A percentile compares a stretch with the other conserved stretches of the same genome.
Conservation (phyloP, 1,139 yeast species). For the Geotrichum europaeum region DNA sequence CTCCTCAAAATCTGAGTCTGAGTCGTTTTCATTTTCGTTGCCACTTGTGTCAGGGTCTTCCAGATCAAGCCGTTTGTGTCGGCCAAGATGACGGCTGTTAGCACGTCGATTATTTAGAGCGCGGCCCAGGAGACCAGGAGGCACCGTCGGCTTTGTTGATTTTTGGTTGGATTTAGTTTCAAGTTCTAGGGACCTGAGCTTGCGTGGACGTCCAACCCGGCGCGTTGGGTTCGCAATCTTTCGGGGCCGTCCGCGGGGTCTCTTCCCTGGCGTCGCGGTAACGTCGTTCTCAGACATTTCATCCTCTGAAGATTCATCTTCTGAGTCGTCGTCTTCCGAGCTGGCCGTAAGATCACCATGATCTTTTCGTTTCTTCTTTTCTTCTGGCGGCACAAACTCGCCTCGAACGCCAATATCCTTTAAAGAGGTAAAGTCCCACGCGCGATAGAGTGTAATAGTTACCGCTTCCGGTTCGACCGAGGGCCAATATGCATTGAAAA, state of each 20-base stretch:
- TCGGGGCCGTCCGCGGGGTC: background rate
- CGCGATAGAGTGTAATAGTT: constrained; percentile 20
- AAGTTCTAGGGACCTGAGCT: background rate
- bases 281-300: background rate
- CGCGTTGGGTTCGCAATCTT: background rate
- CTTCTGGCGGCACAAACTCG: constrained; percentile 14
- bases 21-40: background rate
- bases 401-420: constrained; percentile 16
- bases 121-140: background rate
- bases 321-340: background rate
- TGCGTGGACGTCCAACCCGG: background rate
- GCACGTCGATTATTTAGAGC: background rate
- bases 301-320: background rate
- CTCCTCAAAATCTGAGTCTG: background rate
- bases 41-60: background rate
- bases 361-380: constrained; percentile 4
- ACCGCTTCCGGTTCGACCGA: constrained; percentile 18
- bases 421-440: constrained; percentile 17
- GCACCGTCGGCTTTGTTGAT: background rate
- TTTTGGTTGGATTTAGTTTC: background rate
- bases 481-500: constrained; percentile 32
- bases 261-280: background rate
- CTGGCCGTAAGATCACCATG: background rate
- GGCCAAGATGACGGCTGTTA: background rate
- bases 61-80: background rate